Evolutionary conservation across 176 grass and related monocot species (phyloP).

Genomic region (Panicum miliaceum): DNA sequence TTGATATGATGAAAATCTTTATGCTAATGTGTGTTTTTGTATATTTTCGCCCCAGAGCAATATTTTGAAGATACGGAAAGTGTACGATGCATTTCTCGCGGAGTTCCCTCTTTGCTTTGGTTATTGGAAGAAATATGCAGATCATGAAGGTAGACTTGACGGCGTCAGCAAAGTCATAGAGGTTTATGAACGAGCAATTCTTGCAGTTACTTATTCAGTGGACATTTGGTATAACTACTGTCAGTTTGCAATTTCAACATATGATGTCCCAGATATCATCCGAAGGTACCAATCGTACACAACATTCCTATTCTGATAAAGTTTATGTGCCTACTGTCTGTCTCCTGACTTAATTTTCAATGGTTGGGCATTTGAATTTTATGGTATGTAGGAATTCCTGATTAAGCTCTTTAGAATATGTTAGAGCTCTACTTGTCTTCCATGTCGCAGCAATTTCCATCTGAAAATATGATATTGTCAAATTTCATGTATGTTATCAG

Average conservation of each 20-base stretch:
- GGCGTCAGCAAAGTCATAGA: conserved; percentile 76
- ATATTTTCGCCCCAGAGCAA: conserved; percentile 58
- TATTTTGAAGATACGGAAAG: conserved; percentile 82
- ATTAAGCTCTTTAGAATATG: conserved; percentile 42
- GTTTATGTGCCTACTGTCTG: neutral
- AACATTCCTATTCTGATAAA: neutral
- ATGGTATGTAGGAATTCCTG: conserved; percentile 39
- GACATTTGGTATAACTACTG: conserved; percentile 98
- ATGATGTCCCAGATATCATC: conserved; percentile 89
- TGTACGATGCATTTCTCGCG: conserved; percentile 87
- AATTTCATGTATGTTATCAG: neutral
- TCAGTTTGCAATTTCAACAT: conserved; percentile 88
- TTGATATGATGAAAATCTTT: conserved; percentile 11
- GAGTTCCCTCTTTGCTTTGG: conserved; percentile 98
- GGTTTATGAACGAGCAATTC: conserved; percentile 94
- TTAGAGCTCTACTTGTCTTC: neutral
- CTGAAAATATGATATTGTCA: neutral
- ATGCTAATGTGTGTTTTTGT: conserved; percentile 14
- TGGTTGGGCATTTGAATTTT: neutral
- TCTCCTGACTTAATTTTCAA: conserved; percentile 38
- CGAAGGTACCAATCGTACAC: conserved; percentile 63
- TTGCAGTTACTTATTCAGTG: conserved; percentile 98
- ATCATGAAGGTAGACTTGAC: conserved; percentile 84
- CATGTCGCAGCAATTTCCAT: neutral
- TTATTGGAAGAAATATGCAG: conserved; percentile 99